phyloP scores from a whole-genome alignment of 805 yeast species.

The Lachancea kluyveri region DNA sequence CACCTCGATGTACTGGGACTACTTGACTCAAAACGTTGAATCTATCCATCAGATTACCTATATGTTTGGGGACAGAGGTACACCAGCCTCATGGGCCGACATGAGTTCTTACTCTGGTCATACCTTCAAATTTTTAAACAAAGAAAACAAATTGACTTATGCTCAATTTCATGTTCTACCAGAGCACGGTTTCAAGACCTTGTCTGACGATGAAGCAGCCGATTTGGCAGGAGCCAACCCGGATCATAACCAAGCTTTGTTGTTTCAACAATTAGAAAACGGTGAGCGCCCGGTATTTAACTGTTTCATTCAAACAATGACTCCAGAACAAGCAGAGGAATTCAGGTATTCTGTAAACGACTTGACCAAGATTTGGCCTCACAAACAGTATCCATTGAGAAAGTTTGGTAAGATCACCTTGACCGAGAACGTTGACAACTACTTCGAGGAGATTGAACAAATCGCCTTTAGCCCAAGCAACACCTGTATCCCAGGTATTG shows the following conservation, averaged over 20 bases:
- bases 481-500: constrained; percentile 63
- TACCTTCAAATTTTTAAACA: constrained; percentile 51
- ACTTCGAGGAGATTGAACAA: constrained; percentile 43
- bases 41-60: constrained; percentile 50
- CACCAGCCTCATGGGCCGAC: constrained; percentile 46
- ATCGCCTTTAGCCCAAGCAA: constrained; percentile 68
- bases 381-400: constrained; percentile 74
- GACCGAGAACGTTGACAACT: constrained; percentile 51
- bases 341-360: constrained; percentile 78
- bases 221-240: constrained; percentile 44
- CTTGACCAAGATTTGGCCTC: constrained; percentile 88
- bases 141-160: constrained; percentile 44
- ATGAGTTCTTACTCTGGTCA: constrained; percentile 65
- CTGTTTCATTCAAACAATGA: constrained; percentile 56
- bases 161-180: constrained; percentile 49
- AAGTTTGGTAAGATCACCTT: constrained; percentile 59
- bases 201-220: constrained; percentile 41
- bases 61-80: constrained; percentile 56
- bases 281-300: constrained; percentile 48
- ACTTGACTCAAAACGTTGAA: constrained; percentile 48
- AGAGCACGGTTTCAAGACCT: constrained; percentile 44
- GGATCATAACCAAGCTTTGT: constrained; percentile 38
- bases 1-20: constrained; percentile 53
- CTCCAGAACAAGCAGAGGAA: constrained; percentile 69
- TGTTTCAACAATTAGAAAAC: constrained; percentile 41